Evolutionary conservation across 495 filamentous ascomycete species (phyloP).

Genomic region (Penicillium lividum): DNA sequence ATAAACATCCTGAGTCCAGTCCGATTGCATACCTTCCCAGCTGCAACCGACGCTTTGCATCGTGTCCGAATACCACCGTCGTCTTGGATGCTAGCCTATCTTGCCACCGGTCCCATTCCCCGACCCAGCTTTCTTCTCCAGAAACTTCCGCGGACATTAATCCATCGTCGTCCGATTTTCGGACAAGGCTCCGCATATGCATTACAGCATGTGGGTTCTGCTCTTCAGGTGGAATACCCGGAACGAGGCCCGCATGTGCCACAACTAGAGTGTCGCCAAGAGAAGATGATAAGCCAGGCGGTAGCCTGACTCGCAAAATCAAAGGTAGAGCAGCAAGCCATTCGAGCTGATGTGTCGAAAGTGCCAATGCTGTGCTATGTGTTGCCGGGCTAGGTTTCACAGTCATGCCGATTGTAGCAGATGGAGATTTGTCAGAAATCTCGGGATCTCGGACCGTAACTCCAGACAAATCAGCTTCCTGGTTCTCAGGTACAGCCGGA

Average conservation of each 20-base stretch:
- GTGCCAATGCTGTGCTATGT: constrained; percentile 17
- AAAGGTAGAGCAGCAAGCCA: constrained; percentile 68
- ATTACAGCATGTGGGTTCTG: constrained; percentile 75
- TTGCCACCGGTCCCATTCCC: constrained; percentile 29
- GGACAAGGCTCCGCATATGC: constrained; percentile 76
- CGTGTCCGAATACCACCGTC: constrained; percentile 31
- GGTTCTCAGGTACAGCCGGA: not conserved
- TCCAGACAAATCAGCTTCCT: not conserved
- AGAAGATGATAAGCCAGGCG: constrained; percentile 29
- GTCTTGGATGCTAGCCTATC: constrained; percentile 16
- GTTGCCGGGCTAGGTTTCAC: constrained; percentile 9
- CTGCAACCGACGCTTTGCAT: constrained; percentile 31
- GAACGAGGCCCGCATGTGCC: constrained; percentile 78
- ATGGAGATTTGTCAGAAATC: not conserved
- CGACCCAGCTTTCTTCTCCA: constrained; percentile 27
- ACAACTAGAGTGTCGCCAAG: constrained; percentile 56
- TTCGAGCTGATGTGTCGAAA: constrained; percentile 55
- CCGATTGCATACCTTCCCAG: constrained; percentile 24
- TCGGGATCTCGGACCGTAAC: not conserved
- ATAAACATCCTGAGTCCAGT: constrained; percentile 28
- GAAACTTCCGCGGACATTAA: constrained; percentile 13
- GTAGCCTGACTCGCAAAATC: constrained; percentile 60
- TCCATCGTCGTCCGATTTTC: not conserved
- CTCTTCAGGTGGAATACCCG: constrained; percentile 59
- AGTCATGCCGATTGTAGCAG: not conserved